phyloP scores from a whole-genome alignment of 352 stramenopile species.

The Aphanomyces stellatus region DNA sequence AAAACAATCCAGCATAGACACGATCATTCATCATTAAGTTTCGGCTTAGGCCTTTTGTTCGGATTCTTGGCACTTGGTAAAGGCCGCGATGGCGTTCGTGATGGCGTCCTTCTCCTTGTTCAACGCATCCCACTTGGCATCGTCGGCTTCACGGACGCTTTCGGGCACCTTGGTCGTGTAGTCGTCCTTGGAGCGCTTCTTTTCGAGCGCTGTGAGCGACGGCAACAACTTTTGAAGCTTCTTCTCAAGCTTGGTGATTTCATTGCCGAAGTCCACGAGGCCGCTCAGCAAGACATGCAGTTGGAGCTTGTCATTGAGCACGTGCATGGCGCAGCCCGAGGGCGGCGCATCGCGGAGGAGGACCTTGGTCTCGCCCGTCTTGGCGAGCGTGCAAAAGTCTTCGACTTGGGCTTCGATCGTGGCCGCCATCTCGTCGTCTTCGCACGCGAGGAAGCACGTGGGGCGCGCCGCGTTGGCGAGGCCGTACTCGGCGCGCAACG shows the following conservation, averaged over 20 bases:
- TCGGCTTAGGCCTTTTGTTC: constrained; percentile 1
- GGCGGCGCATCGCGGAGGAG: constrained; percentile 77
- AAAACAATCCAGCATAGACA: neutral
- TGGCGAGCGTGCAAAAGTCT: constrained; percentile 94
- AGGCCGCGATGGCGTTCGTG: constrained; percentile 60
- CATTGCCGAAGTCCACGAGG: constrained; percentile 82
- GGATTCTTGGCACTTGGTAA: constrained; percentile 24
- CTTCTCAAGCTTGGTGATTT: constrained; percentile 86
- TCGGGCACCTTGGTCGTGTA: constrained; percentile 74
- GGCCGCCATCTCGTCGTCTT: constrained; percentile 56
- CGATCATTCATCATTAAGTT: neutral
- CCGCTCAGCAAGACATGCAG: constrained; percentile 79
- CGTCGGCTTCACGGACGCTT: constrained; percentile 66
- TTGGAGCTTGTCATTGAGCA: constrained; percentile 92
- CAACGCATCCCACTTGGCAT: constrained; percentile 66
- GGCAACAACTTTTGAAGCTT: constrained; percentile 77
- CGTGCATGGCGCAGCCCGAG: constrained; percentile 86
- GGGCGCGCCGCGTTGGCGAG: constrained; percentile 60
- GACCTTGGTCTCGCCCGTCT: constrained; percentile 84
- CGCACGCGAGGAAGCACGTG: constrained; percentile 87
- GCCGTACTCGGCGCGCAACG: constrained; percentile 85
- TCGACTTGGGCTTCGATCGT: constrained; percentile 78
- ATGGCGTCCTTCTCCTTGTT: constrained; percentile 77
- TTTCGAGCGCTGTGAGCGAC: constrained; percentile 57
- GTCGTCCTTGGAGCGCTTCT: constrained; percentile 76